Percentiles rank a stretch among this genome's conserved stretches.
Evolutionary conservation across 306 rosid genomes (phyloP).

Genomic region (Albizia julibrissin): DNA sequence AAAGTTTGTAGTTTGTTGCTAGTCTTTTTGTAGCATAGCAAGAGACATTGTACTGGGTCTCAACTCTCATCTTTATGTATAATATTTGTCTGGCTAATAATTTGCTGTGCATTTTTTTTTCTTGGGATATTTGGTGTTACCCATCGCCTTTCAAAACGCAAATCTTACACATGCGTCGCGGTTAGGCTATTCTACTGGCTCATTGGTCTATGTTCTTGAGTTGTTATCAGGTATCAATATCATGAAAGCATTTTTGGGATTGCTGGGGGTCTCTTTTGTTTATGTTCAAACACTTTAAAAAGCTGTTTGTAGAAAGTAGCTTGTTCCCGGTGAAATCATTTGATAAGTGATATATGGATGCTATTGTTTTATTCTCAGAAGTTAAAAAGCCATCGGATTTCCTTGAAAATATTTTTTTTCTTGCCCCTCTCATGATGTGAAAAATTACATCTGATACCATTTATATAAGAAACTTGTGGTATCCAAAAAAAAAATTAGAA

Average conservation of each 20-base stretch:
- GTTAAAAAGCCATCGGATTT: not conserved
- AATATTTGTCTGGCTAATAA: not conserved
- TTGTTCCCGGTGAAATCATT: not conserved
- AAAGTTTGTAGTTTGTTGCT: conserved; percentile 5
- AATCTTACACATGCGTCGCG: not conserved
- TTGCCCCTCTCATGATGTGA: not conserved
- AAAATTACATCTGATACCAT: too few relatives aligned
- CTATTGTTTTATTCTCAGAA: not conserved
- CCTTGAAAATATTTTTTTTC: not conserved
- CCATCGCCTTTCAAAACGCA: not conserved
- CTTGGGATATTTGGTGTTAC: not conserved
- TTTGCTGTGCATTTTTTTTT: not conserved
- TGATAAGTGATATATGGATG: not conserved
- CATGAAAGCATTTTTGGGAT: not conserved
- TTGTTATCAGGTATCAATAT: not conserved
- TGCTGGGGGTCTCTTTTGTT: not conserved
- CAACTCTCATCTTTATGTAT: not conserved
- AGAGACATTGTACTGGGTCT: not conserved
- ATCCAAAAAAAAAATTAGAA: too few relatives aligned
- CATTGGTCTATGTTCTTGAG: not conserved
- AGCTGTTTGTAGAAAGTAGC: not conserved
- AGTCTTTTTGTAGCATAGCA: conserved; percentile 7
- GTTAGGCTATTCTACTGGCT: not conserved
- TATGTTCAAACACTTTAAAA: not conserved
- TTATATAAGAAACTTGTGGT: too few relatives aligned